Evolutionary conservation across 345 rosid species (phyloP).

Genomic region (Triadica sebifera): DNA sequence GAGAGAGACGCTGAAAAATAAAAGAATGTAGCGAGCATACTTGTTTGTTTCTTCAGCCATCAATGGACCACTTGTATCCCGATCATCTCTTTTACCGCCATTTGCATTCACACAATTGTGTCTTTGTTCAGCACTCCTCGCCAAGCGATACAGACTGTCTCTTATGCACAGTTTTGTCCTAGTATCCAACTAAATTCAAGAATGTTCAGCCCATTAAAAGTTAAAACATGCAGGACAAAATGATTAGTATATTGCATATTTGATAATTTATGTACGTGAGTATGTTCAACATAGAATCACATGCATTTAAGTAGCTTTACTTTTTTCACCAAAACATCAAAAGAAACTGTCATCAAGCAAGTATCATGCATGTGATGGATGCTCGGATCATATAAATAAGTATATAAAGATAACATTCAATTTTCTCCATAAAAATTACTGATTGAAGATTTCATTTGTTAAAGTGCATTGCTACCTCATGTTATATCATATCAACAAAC

Average conservation of each 20-base stretch:
- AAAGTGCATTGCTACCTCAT: no score
- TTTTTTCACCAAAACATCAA: not conserved
- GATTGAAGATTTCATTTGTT: no score
- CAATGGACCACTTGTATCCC: constrained; percentile 26
- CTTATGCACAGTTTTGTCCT: constrained; percentile 88
- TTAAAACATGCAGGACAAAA: not conserved
- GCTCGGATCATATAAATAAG: no score
- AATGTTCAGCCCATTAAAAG: constrained; percentile 16
- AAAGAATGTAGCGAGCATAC: constrained; percentile 37
- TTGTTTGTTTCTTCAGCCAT: constrained; percentile 56
- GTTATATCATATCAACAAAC: no score
- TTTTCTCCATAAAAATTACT: no score
- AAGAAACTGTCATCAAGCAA: not conserved
- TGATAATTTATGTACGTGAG: no score
- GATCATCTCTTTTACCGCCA: constrained; percentile 42
- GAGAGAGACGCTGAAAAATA: no score
- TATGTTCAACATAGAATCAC: no score
- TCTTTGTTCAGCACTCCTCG: constrained; percentile 85
- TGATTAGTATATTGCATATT: not conserved
- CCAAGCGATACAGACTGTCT: constrained; percentile 90
- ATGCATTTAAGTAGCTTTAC: no score
- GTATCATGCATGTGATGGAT: no score
- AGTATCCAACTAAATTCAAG: constrained; percentile 68
- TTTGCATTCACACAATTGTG: constrained; percentile 44
- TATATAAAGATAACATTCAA: no score